phyloP scores from a whole-genome alignment of 805 yeast species.

The Sugiyamaella americana region DNA sequence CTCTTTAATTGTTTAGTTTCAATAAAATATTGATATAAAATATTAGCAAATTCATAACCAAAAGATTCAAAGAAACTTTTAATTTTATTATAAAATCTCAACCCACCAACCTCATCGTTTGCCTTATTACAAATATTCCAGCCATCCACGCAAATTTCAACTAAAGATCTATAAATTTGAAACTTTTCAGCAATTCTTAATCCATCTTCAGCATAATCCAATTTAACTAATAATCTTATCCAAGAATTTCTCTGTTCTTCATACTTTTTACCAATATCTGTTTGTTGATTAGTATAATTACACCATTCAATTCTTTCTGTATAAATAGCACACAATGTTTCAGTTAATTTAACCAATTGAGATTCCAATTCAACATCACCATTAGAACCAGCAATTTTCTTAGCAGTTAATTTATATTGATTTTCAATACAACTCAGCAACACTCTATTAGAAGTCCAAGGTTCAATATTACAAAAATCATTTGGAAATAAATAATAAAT shows the following conservation, averaged over 20 bases:
- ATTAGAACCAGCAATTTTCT: conserved; percentile 13
- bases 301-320: conserved; percentile 18
- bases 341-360: conserved; percentile 35
- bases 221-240: conserved; percentile 51
- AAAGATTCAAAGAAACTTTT: conserved; percentile 33
- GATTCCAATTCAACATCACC: background rate
- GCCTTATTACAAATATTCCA: conserved; percentile 23
- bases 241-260: conserved; percentile 41
- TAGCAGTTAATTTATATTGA: conserved; percentile 23
- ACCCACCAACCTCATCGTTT: background rate
- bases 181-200: conserved; percentile 58
- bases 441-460: conserved; percentile 28
- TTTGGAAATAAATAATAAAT: conserved; percentile 16
- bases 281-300: conserved; percentile 5
- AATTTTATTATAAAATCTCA: conserved; percentile 1
- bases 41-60: conserved; percentile 63
- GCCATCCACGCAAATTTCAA: conserved; percentile 45
- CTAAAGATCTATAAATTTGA: conserved; percentile 59
- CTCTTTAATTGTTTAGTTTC: conserved; percentile 45
- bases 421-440: conserved; percentile 21
- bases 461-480: conserved; percentile 13
- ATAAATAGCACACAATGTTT: conserved; percentile 37
- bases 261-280: conserved; percentile 18
- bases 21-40: conserved; percentile 55
- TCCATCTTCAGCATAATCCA: conserved; percentile 49